Evolutionary conservation across 2,329 filamentous ascomycete genomes (phyloP).

Genomic region (Penicillium sp.): DNA sequence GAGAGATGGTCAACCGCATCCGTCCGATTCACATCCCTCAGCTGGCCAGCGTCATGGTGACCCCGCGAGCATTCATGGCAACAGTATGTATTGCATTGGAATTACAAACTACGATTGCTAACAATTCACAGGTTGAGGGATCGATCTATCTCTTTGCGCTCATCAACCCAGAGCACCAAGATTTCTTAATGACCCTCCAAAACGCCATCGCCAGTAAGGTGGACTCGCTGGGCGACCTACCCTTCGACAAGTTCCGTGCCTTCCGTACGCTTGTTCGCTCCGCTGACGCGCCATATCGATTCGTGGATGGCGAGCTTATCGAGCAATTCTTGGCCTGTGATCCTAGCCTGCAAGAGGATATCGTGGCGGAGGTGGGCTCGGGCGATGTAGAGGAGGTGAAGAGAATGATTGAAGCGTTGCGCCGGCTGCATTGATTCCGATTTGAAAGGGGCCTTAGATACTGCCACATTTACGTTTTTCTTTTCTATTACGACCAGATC

Average conservation of each 20-base stretch:
- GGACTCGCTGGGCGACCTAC: slow-evolving; percentile 67
- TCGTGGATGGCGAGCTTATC: slow-evolving; percentile 88
- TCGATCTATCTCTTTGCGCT: slow-evolving; percentile 85
- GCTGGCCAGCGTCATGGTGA: slow-evolving; percentile 64
- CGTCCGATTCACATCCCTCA: slow-evolving; percentile 68
- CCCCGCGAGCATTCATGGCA: slow-evolving; percentile 80
- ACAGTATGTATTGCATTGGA: slow-evolving; percentile 62
- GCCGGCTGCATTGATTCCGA: slow-evolving; percentile 45
- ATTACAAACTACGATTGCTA: neutral
- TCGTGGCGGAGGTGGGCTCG: slow-evolving; percentile 51
- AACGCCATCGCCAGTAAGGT: slow-evolving; percentile 65
- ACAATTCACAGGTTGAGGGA: slow-evolving; percentile 70
- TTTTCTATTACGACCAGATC: neutral
- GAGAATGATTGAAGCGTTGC: slow-evolving; percentile 59
- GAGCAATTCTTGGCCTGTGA: slow-evolving; percentile 77
- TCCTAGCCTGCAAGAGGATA: slow-evolving; percentile 56
- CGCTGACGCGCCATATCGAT: slow-evolving; percentile 74
- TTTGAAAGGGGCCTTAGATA: neutral
- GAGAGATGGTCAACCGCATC: slow-evolving; percentile 92
- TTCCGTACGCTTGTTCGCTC: slow-evolving; percentile 72
- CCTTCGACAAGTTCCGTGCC: slow-evolving; percentile 77
- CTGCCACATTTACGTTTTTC: neutral
- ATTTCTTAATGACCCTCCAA: slow-evolving; percentile 82
- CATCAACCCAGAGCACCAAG: slow-evolving; percentile 69
- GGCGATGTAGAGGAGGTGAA: slow-evolving; percentile 59